A percentile compares a stretch with the other conserved stretches of the same genome.
These are phyloP conservation scores for Russula brevipes DNA, from an alignment of 768 basidiomycete genomes.

Conservation along the genomic window DNA sequence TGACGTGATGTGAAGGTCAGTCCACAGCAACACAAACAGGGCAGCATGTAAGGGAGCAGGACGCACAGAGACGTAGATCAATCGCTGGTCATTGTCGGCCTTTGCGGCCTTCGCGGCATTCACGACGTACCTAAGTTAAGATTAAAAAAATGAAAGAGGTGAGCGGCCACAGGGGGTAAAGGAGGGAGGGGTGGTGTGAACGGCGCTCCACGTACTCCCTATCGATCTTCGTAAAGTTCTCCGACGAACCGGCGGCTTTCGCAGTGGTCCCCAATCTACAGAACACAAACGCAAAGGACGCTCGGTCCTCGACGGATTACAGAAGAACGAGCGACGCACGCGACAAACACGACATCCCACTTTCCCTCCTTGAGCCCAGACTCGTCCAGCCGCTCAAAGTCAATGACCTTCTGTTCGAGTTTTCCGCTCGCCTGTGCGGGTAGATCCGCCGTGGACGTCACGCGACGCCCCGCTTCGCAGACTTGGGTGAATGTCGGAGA, in stretches of 20 bases:
- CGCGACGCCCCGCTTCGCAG: constrained; percentile 63
- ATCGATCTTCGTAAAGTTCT: constrained; percentile 72
- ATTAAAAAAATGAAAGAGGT: neutral
- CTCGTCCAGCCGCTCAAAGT: constrained; percentile 61
- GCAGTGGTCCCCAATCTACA: constrained; percentile 42
- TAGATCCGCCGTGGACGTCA: constrained; percentile 44
- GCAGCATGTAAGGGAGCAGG: neutral
- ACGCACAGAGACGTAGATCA: constrained; percentile 65
- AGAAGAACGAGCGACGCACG: constrained; percentile 37
- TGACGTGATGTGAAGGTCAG: neutral
- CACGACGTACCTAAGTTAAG: constrained; percentile 55
- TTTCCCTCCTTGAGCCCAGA: constrained; percentile 47
- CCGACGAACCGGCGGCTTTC: constrained; percentile 54
- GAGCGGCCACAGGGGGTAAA: neutral
- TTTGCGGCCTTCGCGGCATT: constrained; percentile 61
- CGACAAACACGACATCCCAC: constrained; percentile 74
- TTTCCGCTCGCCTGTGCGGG: constrained; percentile 44
- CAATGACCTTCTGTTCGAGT: constrained; percentile 59
- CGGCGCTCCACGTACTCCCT: constrained; percentile 44
- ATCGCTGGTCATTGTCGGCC: constrained; percentile 44
- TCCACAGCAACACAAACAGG: neutral
- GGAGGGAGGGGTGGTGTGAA: neutral
- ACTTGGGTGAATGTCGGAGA: constrained; percentile 53
- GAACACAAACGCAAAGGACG: neutral
- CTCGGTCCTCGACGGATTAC: neutral